Evolutionary conservation across 805 yeast genomes (phyloP).

Genomic region (Zygosaccharomyces pseudorouxii): DNA sequence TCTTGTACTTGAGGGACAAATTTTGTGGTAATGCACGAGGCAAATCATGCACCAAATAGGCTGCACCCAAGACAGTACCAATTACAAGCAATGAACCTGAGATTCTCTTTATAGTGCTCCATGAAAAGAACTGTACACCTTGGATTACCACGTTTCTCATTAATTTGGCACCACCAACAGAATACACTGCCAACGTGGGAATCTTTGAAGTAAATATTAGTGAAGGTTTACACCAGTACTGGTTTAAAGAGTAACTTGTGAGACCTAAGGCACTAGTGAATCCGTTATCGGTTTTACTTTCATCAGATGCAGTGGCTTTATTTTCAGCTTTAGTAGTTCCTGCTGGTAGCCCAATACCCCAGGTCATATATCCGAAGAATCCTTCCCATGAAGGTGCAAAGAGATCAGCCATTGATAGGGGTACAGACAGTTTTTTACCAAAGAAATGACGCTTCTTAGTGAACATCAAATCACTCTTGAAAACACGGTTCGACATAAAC

Average conservation of each 20-base stretch:
- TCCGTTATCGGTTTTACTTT: not conserved
- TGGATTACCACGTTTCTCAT: conserved; percentile 35
- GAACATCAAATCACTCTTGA: conserved; percentile 77
- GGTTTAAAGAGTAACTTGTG: conserved; percentile 20
- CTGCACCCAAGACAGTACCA: conserved; percentile 48
- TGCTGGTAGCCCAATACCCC: conserved; percentile 38
- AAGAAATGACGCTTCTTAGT: conserved; percentile 63
- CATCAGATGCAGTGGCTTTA: conserved; percentile 4
- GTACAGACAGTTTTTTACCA: conserved; percentile 52
- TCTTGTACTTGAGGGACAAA: conserved; percentile 64
- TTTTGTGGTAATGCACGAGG: conserved; percentile 88
- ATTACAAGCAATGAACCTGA: conserved; percentile 51
- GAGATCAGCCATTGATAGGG: conserved; percentile 66
- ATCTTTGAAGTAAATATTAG: conserved; percentile 33
- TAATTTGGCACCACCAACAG: conserved; percentile 40
- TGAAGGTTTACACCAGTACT: conserved; percentile 34
- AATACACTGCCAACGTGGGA: conserved; percentile 34
- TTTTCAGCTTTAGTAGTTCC: conserved; percentile 8
- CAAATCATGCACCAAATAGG: conserved; percentile 70
- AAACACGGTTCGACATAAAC: conserved; percentile 51
- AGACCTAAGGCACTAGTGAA: conserved; percentile 21
- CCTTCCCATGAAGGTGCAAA: conserved; percentile 71
- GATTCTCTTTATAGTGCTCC: conserved; percentile 40
- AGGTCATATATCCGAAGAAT: conserved; percentile 38
- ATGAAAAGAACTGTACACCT: conserved; percentile 38